Evolutionary conservation across 2,329 filamentous ascomycete species (phyloP).

Genomic region (Botryotinia calthae): DNA sequence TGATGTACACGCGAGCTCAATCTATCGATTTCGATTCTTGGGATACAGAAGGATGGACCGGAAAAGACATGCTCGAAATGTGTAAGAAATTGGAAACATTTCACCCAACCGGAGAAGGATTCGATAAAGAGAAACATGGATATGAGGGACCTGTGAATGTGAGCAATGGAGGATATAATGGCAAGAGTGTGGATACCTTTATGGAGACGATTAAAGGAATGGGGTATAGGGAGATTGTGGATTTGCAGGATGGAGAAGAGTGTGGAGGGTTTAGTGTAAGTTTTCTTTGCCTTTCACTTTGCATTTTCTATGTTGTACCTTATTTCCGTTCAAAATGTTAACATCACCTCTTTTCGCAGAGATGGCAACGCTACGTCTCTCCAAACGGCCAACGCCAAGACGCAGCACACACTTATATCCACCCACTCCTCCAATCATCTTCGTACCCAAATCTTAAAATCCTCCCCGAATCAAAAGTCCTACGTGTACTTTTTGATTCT

Average conservation of each 20-base stretch:
- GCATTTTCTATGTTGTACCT: background rate
- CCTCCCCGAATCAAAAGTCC: constrained; percentile 55
- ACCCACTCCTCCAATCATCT: constrained; percentile 49
- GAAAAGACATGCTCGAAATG: constrained; percentile 52
- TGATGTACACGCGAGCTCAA: constrained; percentile 51
- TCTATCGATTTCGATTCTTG: constrained; percentile 51
- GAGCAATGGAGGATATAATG: constrained; percentile 49
- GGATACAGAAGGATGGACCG: constrained; percentile 51
- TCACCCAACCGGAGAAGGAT: constrained; percentile 29
- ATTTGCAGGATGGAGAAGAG: constrained; percentile 52
- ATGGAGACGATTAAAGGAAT: constrained; percentile 47
- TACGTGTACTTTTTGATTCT: constrained; percentile 52
- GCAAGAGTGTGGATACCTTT: constrained; percentile 48
- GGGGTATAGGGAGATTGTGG: constrained; percentile 52
- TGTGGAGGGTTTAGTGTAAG: constrained; percentile 39
- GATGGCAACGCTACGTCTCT: constrained; percentile 50
- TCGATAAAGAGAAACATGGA: constrained; percentile 47
- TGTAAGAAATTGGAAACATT: constrained; percentile 60
- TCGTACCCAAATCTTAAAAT: constrained; percentile 58
- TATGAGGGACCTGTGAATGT: constrained; percentile 54
- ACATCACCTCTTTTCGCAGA: constrained; percentile 31
- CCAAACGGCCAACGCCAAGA: constrained; percentile 57
- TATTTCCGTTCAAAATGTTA: background rate
- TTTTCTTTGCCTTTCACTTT: background rate
- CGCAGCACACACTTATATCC: constrained; percentile 54